Conservation (phyloP, 192 early-diverging fungal species). For the Podila epigama region DNA sequence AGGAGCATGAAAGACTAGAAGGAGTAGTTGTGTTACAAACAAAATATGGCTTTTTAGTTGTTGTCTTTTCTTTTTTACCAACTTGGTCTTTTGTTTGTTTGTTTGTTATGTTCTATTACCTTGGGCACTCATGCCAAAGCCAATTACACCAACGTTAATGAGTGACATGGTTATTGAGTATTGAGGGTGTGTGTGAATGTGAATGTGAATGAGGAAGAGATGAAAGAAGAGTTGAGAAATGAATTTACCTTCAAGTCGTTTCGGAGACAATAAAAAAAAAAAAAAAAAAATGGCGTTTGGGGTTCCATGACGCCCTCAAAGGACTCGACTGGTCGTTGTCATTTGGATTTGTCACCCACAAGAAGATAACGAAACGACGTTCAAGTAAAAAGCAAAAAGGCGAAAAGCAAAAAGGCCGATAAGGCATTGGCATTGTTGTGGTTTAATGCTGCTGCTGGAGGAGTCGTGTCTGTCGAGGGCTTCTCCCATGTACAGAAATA, state of each 20-base stretch:
- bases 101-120: not conserved
- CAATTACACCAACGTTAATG: slow-evolving; percentile 73
- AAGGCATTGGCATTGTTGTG: no score
- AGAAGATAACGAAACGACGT: no score
- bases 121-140: slow-evolving; percentile 67
- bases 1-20: slow-evolving; percentile 68
- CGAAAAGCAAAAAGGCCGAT: no score
- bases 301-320: no score
- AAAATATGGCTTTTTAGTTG: not conserved
- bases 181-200: not conserved
- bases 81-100: not conserved
- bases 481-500: no score
- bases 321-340: no score
- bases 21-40: not conserved
- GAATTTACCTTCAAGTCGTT: not conserved
- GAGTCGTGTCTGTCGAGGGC: no score
- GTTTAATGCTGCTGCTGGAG: no score
- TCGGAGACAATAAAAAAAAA: not conserved
- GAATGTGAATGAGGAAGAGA: not conserved
- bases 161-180: not conserved
- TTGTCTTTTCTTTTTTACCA: not conserved
- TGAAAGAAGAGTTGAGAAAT: not conserved
- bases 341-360: no score
- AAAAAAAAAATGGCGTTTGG: not conserved
- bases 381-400: no score